These are phyloP conservation scores for Tricholoma hemisulphureum DNA, from an alignment of 768 basidiomycete genomes.

Conservation along the genomic window DNA sequence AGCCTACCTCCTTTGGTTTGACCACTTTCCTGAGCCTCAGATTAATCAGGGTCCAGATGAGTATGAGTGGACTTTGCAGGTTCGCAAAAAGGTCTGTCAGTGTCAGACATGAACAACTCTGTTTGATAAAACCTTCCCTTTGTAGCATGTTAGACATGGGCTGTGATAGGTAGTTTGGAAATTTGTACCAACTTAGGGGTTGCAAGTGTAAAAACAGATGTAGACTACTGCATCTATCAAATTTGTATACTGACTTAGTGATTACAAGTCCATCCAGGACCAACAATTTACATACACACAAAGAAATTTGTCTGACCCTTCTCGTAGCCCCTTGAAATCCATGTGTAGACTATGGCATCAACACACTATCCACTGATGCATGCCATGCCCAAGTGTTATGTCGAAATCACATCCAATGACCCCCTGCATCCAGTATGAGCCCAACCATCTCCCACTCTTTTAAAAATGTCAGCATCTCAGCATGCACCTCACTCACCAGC, in stretches of 20 bases:
- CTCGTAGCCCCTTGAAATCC: not conserved
- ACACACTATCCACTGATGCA: not conserved
- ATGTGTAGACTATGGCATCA: not conserved
- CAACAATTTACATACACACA: not conserved
- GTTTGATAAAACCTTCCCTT: too few relatives aligned
- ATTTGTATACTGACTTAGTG: not conserved
- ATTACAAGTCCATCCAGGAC: too few relatives aligned
- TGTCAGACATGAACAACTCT: not conserved
- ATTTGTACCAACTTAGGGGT: too few relatives aligned
- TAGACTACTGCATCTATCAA: not conserved
- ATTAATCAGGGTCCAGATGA: not conserved
- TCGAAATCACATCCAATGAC: not conserved
- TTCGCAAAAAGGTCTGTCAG: not conserved
- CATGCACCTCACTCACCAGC: not conserved
- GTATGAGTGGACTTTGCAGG: not conserved
- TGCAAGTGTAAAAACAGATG: too few relatives aligned
- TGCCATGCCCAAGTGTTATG: not conserved
- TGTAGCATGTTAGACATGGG: not conserved
- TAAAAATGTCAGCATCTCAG: not conserved
- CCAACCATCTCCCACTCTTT: too few relatives aligned
- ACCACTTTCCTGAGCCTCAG: too few relatives aligned
- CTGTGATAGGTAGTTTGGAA: not conserved
- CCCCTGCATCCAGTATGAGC: not conserved
- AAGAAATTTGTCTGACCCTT: not conserved
- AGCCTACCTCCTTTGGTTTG: too few relatives aligned